Evolutionary conservation across 768 basidiomycete species (phyloP).

Genomic region (Scleroderma bovista): DNA sequence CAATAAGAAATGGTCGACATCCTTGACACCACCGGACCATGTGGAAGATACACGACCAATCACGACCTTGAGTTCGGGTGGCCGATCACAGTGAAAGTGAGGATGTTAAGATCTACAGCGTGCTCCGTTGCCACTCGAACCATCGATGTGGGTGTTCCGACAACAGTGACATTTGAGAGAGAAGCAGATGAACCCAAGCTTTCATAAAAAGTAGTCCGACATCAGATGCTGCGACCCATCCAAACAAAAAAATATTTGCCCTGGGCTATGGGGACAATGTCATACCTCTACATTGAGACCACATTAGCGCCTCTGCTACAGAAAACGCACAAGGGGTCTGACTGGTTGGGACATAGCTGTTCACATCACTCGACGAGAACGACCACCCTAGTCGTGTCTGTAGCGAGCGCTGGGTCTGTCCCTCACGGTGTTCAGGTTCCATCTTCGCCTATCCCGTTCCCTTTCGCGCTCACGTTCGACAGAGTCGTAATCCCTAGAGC

Average conservation of each 20-base stretch:
- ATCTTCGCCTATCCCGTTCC: slow-evolving; percentile 44
- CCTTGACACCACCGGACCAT: neutral
- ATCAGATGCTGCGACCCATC: no score
- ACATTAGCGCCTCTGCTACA: neutral
- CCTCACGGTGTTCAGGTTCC: slow-evolving; percentile 44
- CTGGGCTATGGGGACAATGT: neutral
- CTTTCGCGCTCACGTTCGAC: slow-evolving; percentile 26
- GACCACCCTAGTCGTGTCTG: slow-evolving; percentile 14
- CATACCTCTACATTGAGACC: neutral
- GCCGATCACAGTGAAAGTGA: neutral
- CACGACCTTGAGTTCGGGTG: neutral
- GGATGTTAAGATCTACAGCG: no score
- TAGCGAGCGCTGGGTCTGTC: slow-evolving; percentile 23
- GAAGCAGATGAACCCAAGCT: no score
- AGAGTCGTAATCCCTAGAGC: slow-evolving; percentile 23
- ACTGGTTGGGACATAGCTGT: neutral
- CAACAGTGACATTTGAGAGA: no score
- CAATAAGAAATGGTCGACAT: neutral
- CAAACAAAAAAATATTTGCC: neutral
- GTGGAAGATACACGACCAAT: neutral
- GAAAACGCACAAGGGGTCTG: no score
- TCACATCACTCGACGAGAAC: slow-evolving; percentile 1
- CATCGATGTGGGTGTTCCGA: no score
- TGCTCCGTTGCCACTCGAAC: neutral
- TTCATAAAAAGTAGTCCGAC: no score